phyloP scores from a whole-genome alignment of 805 yeast species.

The Saturnispora gosingensis region DNA sequence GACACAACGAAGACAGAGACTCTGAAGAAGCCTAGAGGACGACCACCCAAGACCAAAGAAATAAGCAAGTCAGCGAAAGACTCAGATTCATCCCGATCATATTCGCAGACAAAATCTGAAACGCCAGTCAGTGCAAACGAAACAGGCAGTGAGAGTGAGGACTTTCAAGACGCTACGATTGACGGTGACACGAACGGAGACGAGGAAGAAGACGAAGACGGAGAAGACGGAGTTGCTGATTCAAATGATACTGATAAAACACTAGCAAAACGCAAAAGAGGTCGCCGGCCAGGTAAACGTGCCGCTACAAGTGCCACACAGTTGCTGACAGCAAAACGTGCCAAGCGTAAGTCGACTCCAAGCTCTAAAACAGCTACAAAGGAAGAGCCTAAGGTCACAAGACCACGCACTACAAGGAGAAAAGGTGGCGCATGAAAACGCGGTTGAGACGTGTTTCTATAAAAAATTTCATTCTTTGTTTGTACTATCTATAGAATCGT shows the following conservation, averaged over 20 bases:
- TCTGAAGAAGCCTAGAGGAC: conserved; percentile 2
- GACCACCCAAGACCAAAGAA: neutral
- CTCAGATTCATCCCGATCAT: neutral
- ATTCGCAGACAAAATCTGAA: neutral
- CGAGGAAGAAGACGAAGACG: neutral
- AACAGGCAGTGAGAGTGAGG: conserved; percentile 2
- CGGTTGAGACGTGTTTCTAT: neutral
- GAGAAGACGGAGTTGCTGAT: neutral
- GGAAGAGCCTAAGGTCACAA: neutral
- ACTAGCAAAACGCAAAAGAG: neutral
- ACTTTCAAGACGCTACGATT: neutral
- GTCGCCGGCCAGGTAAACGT: neutral
- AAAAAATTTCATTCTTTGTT: neutral
- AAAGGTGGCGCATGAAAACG: conserved; percentile 2
- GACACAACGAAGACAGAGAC: neutral
- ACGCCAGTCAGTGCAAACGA: neutral
- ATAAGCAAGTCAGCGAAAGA: neutral
- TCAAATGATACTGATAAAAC: neutral
- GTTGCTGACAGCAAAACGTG: neutral
- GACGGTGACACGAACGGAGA: neutral
- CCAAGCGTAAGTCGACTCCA: neutral
- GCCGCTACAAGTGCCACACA: neutral
- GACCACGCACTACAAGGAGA: neutral
- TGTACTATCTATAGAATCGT: neutral
- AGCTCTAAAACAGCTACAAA: neutral